Evolutionary conservation across 2,329 filamentous ascomycete genomes (phyloP).

Genomic region (Colletotrichum ledebouriae): DNA sequence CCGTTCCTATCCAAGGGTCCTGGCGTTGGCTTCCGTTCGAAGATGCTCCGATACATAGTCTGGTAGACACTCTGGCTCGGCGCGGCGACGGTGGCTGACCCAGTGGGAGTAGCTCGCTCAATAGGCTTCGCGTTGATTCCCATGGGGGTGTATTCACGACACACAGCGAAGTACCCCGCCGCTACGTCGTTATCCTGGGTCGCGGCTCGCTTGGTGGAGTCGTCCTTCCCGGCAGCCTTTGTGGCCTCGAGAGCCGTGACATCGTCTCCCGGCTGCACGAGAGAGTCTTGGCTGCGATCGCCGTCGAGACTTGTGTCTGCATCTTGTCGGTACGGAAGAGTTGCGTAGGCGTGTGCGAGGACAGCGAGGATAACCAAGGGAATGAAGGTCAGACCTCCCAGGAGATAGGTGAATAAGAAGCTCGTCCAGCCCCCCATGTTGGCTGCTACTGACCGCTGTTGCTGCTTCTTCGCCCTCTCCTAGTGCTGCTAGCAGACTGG

Average conservation of each 20-base stretch:
- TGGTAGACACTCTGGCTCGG: slow-evolving; percentile 97
- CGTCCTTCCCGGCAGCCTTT: slow-evolving; percentile 68
- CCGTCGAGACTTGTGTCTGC: slow-evolving; percentile 49
- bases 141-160: slow-evolving; percentile 90
- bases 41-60: slow-evolving; percentile 96
- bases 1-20: slow-evolving; percentile 63
- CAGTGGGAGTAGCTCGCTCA: slow-evolving; percentile 85
- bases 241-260: slow-evolving; percentile 72
- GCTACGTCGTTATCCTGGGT: slow-evolving; percentile 81
- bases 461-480: slow-evolving; percentile 1
- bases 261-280: slow-evolving; percentile 75
- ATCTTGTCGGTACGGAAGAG: slow-evolving; percentile 69
- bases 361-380: slow-evolving; percentile 76
- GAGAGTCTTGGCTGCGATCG: slow-evolving; percentile 48
- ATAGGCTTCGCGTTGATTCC: slow-evolving; percentile 94
- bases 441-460: neutral
- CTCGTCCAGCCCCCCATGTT: slow-evolving; percentile 65
- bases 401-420: slow-evolving; percentile 82
- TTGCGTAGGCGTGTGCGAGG: slow-evolving; percentile 76
- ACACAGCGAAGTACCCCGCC: slow-evolving; percentile 95
- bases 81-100: slow-evolving; percentile 78
- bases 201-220: slow-evolving; percentile 63
- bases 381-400: slow-evolving; percentile 90
- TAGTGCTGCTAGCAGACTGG: slow-evolving; percentile 32
- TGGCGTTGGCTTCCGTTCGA: slow-evolving; percentile 78